These are phyloP conservation scores for Prinsepia uniflora DNA, from an alignment of 306 rosid genomes.

Conservation along the genomic window DNA sequence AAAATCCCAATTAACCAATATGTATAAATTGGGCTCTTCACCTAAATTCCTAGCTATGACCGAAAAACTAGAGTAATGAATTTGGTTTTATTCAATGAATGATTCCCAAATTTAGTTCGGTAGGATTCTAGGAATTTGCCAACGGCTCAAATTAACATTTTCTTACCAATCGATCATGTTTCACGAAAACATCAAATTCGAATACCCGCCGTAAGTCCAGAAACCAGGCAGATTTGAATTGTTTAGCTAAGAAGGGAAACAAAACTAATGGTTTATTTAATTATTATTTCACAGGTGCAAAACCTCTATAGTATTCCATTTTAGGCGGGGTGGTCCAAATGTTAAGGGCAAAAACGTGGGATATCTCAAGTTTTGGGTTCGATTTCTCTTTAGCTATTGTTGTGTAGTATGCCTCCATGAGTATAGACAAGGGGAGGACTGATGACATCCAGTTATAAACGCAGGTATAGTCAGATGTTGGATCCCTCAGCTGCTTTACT, in stretches of 20 bases:
- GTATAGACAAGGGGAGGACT: no score
- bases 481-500: no score
- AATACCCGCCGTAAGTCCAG: constrained; percentile 32
- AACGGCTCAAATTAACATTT: background rate
- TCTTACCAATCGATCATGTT: background rate
- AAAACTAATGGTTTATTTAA: constrained; percentile 4
- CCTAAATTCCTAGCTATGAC: no score
- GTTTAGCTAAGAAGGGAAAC: constrained; percentile 29
- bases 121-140: background rate
- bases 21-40: no score
- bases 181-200: background rate
- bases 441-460: no score
- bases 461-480: no score
- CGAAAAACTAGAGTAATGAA: background rate
- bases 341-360: no score
- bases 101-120: background rate
- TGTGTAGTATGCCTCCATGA: no score
- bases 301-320: background rate
- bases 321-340: background rate
- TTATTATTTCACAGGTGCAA: constrained; percentile 3
- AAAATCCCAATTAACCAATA: no score
- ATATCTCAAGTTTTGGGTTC: no score
- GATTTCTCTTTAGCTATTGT: no score
- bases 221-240: background rate
- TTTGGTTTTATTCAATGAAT: background rate